These are phyloP conservation scores for Brettanomyces sp. DNA, from an alignment of 805 yeast genomes.

Conservation along the genomic window DNA sequence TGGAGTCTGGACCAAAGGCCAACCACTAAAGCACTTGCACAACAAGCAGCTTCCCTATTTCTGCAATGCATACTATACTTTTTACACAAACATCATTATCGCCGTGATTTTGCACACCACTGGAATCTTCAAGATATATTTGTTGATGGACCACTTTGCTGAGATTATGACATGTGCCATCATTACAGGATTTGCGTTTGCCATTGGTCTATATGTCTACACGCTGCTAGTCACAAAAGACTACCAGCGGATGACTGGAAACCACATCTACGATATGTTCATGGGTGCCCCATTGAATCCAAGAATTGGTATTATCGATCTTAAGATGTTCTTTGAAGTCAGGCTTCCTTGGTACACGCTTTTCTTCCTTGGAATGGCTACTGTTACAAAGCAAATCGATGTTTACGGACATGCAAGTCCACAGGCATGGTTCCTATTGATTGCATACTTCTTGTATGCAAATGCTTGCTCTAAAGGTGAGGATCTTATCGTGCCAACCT, in stretches of 20 bases:
- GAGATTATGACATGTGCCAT: constrained; percentile 91
- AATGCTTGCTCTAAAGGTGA: constrained; percentile 98
- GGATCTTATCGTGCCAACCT: constrained; percentile 92
- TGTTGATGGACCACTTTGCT: constrained; percentile 75
- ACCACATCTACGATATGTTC: constrained; percentile 80
- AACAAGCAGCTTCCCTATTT: constrained; percentile 79
- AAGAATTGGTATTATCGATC: constrained; percentile 82
- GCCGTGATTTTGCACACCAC: constrained; percentile 60
- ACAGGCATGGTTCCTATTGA: constrained; percentile 61
- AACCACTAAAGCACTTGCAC: constrained; percentile 75
- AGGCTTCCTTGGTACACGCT: constrained; percentile 94
- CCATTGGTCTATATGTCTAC: constrained; percentile 61
- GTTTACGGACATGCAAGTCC: constrained; percentile 69
- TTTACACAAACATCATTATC: constrained; percentile 58
- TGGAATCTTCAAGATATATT: constrained; percentile 64
- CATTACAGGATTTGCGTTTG: constrained; percentile 59
- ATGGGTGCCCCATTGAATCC: constrained; percentile 98
- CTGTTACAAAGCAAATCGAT: constrained; percentile 73
- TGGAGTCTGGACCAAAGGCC: constrained; percentile 92
- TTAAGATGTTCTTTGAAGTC: constrained; percentile 96
- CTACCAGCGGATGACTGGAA: constrained; percentile 88
- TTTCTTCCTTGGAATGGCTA: constrained; percentile 65
- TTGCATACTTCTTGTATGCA: constrained; percentile 91
- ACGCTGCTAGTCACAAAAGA: constrained; percentile 60
- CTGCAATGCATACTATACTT: constrained; percentile 85